Percentiles rank a stretch among this genome's conserved stretches.
Conservation (phyloP, 805 yeast species). For the Maudiozyma saulgeensis region DNA sequence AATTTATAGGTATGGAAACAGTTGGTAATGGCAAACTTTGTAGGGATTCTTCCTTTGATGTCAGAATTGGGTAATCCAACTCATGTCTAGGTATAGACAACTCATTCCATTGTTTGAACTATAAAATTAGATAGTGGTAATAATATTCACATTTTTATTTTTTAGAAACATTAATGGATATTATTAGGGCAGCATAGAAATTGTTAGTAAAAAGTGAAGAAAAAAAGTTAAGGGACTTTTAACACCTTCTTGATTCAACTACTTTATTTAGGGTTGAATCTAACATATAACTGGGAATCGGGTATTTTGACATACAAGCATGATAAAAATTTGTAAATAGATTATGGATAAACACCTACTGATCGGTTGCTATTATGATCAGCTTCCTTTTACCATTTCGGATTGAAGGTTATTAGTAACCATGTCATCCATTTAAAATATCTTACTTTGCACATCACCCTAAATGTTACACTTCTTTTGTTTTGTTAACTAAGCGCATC, state of each 20-base stretch:
- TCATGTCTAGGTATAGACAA: constrained; percentile 40
- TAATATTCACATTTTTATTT: too few species aligned
- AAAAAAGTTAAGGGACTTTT: neutral
- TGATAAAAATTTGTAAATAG: neutral
- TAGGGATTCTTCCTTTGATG: constrained; percentile 17
- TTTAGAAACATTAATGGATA: too few species aligned
- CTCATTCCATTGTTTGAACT: constrained; percentile 42
- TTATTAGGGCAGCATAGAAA: neutral
- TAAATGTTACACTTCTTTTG: too few species aligned
- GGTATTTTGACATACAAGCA: constrained; percentile 1
- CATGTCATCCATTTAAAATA: too few species aligned
- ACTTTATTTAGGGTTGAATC: too few species aligned
- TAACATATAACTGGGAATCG: too few species aligned
- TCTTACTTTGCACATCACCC: too few species aligned
- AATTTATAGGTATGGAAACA: constrained; percentile 14
- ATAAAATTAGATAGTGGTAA: too few species aligned
- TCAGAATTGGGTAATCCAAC: constrained; percentile 27
- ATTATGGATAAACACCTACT: neutral
- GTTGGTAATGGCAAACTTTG: constrained; percentile 25
- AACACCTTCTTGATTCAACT: neutral
- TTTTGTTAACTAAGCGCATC: too few species aligned
- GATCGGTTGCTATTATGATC: too few species aligned
- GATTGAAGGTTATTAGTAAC: too few species aligned
- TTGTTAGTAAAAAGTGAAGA: constrained; percentile 1
- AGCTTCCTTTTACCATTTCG: too few species aligned